phyloP scores from a whole-genome alignment of 352 stramenopile species.

The Halophytophthora batemanensis region DNA sequence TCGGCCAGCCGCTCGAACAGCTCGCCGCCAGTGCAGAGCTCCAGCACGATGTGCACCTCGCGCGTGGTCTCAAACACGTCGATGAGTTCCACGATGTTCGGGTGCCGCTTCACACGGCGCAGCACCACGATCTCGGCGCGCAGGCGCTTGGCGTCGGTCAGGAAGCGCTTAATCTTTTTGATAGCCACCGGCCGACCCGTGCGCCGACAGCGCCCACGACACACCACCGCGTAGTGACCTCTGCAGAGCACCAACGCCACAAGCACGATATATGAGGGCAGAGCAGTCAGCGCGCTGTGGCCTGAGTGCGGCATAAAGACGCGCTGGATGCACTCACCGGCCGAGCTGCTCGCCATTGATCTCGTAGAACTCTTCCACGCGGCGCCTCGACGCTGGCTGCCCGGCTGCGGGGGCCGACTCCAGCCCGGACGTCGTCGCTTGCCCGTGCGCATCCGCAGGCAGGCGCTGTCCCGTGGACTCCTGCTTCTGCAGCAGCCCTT shows the following conservation, averaged over 20 bases:
- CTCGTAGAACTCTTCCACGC: constrained; percentile 58
- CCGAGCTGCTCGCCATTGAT: constrained; percentile 46
- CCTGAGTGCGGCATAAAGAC: constrained; percentile 6
- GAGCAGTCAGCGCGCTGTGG: too few species aligned
- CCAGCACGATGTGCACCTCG: constrained; percentile 76
- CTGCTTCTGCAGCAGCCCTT: constrained; percentile 1
- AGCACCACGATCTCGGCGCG: constrained; percentile 63
- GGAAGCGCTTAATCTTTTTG: constrained; percentile 83
- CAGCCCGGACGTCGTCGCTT: background rate
- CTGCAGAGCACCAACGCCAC: constrained; percentile 21
- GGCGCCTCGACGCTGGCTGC: constrained; percentile 23
- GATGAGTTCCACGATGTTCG: constrained; percentile 77
- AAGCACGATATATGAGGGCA: background rate
- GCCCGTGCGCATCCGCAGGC: background rate
- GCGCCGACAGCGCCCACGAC: constrained; percentile 43
- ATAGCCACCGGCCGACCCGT: constrained; percentile 60
- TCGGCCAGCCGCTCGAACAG: constrained; percentile 79
- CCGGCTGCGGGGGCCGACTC: background rate
- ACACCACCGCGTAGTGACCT: constrained; percentile 71
- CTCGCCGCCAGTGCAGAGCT: constrained; percentile 79
- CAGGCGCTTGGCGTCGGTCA: constrained; percentile 69
- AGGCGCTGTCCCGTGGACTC: background rate
- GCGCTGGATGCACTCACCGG: constrained; percentile 21
- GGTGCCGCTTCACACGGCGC: constrained; percentile 52
- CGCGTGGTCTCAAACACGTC: constrained; percentile 79